A percentile compares a stretch with the other conserved stretches of the same genome.
phyloP scores from a whole-genome alignment of 495 filamentous ascomycete species.

The Neurospora intermedia region DNA sequence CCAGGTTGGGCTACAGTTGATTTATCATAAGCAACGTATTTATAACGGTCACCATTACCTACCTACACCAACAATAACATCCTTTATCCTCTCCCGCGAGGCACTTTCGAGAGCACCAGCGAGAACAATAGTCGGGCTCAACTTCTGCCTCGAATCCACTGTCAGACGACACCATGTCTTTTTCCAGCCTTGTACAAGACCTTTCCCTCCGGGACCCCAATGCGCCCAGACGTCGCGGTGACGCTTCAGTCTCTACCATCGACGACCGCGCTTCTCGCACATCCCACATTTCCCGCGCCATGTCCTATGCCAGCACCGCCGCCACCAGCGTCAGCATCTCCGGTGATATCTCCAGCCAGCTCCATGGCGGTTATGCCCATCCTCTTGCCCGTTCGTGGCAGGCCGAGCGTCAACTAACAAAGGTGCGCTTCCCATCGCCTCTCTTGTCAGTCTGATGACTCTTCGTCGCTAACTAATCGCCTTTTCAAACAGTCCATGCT shows the following conservation, averaged over 20 bases:
- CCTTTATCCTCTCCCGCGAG: neutral
- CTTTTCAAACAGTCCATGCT: slow-evolving; percentile 67
- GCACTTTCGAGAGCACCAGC: neutral
- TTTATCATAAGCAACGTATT: neutral
- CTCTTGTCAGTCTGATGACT: neutral
- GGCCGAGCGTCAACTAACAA: slow-evolving; percentile 91
- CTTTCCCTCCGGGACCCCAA: slow-evolving; percentile 54
- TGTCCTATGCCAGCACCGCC: slow-evolving; percentile 74
- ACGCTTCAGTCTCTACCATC: slow-evolving; percentile 40
- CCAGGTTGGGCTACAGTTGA: neutral
- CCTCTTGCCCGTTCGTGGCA: slow-evolving; percentile 89
- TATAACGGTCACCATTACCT: neutral
- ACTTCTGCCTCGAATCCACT: neutral
- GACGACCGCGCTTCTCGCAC: slow-evolving; percentile 43
- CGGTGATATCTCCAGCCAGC: slow-evolving; percentile 86
- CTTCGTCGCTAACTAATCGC: slow-evolving; percentile 4
- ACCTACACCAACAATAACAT: neutral
- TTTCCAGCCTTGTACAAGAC: slow-evolving; percentile 82
- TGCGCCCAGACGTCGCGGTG: slow-evolving; percentile 29
- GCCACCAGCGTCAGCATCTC: slow-evolving; percentile 91
- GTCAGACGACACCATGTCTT: slow-evolving; percentile 56
- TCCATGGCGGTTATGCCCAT: slow-evolving; percentile 91
- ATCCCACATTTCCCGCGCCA: slow-evolving; percentile 63
- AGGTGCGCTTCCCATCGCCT: slow-evolving; percentile 42
- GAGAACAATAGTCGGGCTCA: neutral